Conservation (phyloP, 148 eudicot genomes). For the Rhododendron ovatum region DNA sequence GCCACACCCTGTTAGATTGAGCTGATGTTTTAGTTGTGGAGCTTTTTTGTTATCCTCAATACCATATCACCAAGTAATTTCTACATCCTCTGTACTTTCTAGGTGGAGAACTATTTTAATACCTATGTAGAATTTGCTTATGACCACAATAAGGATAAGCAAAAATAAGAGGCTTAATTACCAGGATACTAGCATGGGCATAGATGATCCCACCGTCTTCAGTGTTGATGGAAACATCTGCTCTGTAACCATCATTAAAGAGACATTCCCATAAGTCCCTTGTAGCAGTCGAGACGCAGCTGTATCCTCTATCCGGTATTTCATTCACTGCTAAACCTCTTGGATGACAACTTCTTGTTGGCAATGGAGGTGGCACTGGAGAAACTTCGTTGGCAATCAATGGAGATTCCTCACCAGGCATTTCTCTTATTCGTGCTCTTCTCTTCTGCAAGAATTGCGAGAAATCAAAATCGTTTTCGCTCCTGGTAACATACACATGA, state of each 20-base stretch:
- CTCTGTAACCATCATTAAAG: constrained; percentile 76
- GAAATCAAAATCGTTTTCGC: constrained; percentile 3
- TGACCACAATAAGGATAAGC: background rate
- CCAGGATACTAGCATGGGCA: constrained; percentile 79
- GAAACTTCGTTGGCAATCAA: background rate
- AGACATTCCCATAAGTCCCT: constrained; percentile 63
- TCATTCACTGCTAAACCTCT: constrained; percentile 15
- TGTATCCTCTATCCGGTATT: constrained; percentile 14
- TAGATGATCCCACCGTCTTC: constrained; percentile 55
- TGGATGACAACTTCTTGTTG: constrained; percentile 17
- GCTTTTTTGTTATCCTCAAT: background rate
- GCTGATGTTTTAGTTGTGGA: background rate
- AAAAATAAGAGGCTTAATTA: constrained; percentile 24
- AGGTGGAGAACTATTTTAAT: background rate
- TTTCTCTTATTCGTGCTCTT: constrained; percentile 9
- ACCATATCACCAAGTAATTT: background rate
- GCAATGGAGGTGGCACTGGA: constrained; percentile 47
- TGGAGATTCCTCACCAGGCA: constrained; percentile 20
- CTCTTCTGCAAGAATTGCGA: background rate
- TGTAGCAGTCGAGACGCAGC: constrained; percentile 23
- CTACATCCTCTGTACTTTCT: background rate
- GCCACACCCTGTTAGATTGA: constrained; percentile 50
- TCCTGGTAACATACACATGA: background rate
- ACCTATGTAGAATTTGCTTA: background rate
- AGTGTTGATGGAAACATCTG: constrained; percentile 64